Evolutionary conservation across 495 filamentous ascomycete species (phyloP).

Genomic region (Tuber indicum): DNA sequence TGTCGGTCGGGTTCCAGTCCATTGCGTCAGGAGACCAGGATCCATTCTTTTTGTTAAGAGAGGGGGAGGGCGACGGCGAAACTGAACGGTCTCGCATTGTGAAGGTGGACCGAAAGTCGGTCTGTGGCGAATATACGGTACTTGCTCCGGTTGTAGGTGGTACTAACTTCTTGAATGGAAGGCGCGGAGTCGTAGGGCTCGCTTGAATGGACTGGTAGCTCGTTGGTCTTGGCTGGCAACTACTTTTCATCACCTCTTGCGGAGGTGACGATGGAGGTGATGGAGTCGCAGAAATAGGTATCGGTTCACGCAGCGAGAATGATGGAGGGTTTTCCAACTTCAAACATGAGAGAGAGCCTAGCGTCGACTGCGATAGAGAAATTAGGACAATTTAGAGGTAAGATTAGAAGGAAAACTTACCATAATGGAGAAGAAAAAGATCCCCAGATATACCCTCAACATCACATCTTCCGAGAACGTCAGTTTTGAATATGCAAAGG

Average conservation of each 20-base stretch:
- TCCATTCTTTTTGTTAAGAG: background rate
- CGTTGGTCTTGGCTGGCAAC: conserved; percentile 5
- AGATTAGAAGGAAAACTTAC: conserved; percentile 9
- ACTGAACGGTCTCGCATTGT: conserved; percentile 3
- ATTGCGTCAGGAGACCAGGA: conserved; percentile 31
- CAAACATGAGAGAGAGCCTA: conserved; percentile 33
- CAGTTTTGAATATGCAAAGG: conserved; percentile 14
- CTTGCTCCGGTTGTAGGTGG: conserved; percentile 2
- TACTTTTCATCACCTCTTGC: background rate
- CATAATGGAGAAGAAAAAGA: conserved; percentile 34
- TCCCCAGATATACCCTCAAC: conserved; percentile 21
- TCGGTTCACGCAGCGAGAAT: conserved; percentile 36
- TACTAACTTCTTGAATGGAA: conserved; percentile 10
- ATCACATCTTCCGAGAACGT: conserved; percentile 15
- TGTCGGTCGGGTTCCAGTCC: conserved; percentile 38
- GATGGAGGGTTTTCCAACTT: conserved; percentile 36
- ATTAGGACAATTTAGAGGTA: background rate
- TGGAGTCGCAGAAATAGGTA: conserved; percentile 25
- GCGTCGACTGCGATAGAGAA: conserved; percentile 13
- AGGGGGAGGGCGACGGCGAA: conserved; percentile 26
- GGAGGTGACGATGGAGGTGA: conserved; percentile 28
- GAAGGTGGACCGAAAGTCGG: background rate
- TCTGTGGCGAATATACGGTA: conserved; percentile 18
- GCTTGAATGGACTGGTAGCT: conserved; percentile 17
- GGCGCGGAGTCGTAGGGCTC: conserved; percentile 15